phyloP scores from a whole-genome alignment of 306 rosid species.

The Morella rubra region DNA sequence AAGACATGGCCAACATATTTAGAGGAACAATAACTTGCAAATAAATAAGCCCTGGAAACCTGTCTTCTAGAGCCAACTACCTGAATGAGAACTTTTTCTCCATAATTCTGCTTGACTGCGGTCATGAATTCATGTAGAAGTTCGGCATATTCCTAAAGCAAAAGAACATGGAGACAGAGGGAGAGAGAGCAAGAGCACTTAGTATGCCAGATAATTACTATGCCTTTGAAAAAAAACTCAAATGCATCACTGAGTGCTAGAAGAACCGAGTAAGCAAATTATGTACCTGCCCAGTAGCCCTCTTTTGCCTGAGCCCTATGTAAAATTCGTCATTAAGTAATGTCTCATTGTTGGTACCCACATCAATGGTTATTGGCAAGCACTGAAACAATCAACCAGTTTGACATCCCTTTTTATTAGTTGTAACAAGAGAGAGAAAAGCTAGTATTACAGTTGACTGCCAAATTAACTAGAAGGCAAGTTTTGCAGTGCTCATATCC shows the following conservation, averaged over 20 bases:
- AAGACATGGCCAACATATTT: conserved; percentile 24
- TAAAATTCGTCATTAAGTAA: conserved; percentile 86
- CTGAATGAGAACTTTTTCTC: conserved; percentile 91
- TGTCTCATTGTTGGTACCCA: conserved; percentile 91
- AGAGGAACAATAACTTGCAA: conserved; percentile 23
- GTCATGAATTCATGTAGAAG: conserved; percentile 85
- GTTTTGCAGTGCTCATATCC: neutral
- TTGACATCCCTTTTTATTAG: neutral
- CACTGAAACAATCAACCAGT: conserved; percentile 57
- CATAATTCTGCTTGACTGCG: conserved; percentile 84
- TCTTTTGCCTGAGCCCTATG: conserved; percentile 86
- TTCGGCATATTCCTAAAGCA: conserved; percentile 77
- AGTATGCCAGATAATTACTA: conserved; percentile 6
- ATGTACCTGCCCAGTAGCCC: conserved; percentile 88
- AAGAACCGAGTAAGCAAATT: conserved; percentile 9
- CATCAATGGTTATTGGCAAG: conserved; percentile 97
- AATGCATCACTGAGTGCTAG: conserved; percentile 15
- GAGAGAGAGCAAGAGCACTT: conserved; percentile 2
- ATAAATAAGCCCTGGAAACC: conserved; percentile 15
- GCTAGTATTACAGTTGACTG: neutral
- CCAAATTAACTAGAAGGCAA: neutral
- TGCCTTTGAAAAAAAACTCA: conserved; percentile 11
- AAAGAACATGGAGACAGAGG: neutral
- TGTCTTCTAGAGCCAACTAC: conserved; percentile 39
- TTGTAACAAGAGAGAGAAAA: conserved; percentile 13